phyloP scores from a whole-genome alignment of 805 yeast genomes.

The Ogataea siamensis region DNA sequence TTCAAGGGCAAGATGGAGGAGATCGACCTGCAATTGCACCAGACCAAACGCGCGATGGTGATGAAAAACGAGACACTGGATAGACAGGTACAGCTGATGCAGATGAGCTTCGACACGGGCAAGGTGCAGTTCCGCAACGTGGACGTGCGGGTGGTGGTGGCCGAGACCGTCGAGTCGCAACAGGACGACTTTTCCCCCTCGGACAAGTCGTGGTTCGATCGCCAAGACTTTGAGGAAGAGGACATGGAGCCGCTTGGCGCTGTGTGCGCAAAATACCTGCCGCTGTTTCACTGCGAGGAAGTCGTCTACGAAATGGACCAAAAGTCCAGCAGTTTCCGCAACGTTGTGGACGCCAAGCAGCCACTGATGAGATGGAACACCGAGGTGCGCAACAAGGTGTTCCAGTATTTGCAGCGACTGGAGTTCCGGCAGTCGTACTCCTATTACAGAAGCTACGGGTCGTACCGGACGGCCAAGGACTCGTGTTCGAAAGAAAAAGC shows the following conservation, averaged over 20 bases:
- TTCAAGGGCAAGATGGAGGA: conserved; percentile 56
- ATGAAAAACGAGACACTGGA: conserved; percentile 50
- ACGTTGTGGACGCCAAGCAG: conserved; percentile 71
- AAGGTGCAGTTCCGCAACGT: conserved; percentile 52
- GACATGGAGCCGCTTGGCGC: conserved; percentile 37
- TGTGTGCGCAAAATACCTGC: conserved; percentile 49
- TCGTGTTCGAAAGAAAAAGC: conserved; percentile 1
- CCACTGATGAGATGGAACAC: conserved; percentile 80
- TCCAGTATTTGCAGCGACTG: conserved; percentile 54
- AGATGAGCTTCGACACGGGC: conserved; percentile 63
- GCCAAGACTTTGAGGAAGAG: conserved; percentile 56
- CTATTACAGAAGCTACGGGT: conserved; percentile 31
- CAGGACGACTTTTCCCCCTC: conserved; percentile 21
- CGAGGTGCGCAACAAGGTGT: conserved; percentile 57
- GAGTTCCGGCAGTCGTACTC: conserved; percentile 43
- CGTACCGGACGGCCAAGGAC: conserved; percentile 29
- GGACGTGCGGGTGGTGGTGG: conserved; percentile 59
- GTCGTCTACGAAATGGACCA: conserved; percentile 72
- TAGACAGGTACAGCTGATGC: conserved; percentile 47
- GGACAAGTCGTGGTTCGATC: conserved; percentile 61
- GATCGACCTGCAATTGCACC: conserved; percentile 62
- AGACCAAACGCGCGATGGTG: conserved; percentile 47
- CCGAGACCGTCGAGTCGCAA: conserved; percentile 33
- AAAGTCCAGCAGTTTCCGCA: conserved; percentile 44
- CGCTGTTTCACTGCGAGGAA: conserved; percentile 65